phyloP scores from a whole-genome alignment of 1,139 yeast species.

The Lizanozyma gosingica region DNA sequence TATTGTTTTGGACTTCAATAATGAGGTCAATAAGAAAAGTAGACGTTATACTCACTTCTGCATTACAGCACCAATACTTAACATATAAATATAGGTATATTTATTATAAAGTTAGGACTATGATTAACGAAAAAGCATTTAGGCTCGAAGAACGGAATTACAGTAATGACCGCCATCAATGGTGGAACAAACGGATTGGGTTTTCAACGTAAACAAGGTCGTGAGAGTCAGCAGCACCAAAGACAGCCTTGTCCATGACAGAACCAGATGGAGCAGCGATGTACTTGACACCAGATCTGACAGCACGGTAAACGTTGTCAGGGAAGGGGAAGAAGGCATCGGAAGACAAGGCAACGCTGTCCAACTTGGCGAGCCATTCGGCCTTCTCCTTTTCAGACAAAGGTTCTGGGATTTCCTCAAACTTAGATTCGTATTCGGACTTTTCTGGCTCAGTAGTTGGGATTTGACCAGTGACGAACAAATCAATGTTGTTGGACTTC shows the following conservation, averaged over 20 bases:
- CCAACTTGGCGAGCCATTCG: conserved; percentile 77
- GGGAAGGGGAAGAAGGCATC: conserved; percentile 99
- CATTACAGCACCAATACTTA: too few relatives aligned
- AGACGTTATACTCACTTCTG: too few relatives aligned
- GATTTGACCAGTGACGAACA: conserved; percentile 83
- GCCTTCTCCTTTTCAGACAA: conserved; percentile 74
- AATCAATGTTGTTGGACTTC: conserved; percentile 94
- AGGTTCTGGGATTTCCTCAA: conserved; percentile 74
- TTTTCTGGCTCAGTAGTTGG: conserved; percentile 91
- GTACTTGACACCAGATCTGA: conserved; percentile 88
- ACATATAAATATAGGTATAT: too few relatives aligned
- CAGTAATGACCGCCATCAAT: conserved; percentile 27
- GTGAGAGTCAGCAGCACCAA: conserved; percentile 88
- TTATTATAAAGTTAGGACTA: too few relatives aligned
- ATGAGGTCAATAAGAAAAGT: too few relatives aligned
- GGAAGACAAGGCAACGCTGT: conserved; percentile 83
- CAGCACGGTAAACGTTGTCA: conserved; percentile 96
- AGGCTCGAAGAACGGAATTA: too few relatives aligned
- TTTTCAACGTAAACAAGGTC: conserved; percentile 87
- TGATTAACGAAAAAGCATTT: too few relatives aligned
- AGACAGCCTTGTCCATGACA: conserved; percentile 94
- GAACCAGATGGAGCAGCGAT: conserved; percentile 97
- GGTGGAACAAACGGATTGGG: conserved; percentile 97
- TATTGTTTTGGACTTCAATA: too few relatives aligned
- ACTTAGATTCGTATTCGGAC: conserved; percentile 84